These are phyloP conservation scores for Penicillium sp. DNA, from an alignment of 2,329 filamentous ascomycete species.

Conservation along the genomic window DNA sequence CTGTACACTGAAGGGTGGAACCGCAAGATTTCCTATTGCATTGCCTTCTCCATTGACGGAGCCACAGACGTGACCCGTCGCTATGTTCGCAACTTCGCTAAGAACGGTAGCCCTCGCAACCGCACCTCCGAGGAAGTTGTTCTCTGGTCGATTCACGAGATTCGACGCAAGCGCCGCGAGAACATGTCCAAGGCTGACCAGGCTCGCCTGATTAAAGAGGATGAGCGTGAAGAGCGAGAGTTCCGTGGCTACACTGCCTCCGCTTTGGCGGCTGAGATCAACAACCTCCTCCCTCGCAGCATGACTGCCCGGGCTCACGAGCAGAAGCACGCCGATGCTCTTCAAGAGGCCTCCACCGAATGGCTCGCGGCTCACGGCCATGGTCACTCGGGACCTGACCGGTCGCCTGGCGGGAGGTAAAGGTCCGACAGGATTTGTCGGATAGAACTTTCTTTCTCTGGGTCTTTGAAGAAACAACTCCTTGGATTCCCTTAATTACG, in stretches of 20 bases:
- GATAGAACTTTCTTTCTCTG: background rate
- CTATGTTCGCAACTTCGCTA: conserved; percentile 57
- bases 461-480: background rate
- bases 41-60: conserved; percentile 92
- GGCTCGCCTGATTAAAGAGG: conserved; percentile 46
- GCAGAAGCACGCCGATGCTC: conserved; percentile 42
- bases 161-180: conserved; percentile 76
- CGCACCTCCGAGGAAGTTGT: conserved; percentile 86
- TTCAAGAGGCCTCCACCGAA: conserved; percentile 35
- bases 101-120: conserved; percentile 69
- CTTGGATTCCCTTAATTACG: background rate
- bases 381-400: conserved; percentile 36
- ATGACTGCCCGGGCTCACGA: conserved; percentile 35
- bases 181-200: conserved; percentile 80
- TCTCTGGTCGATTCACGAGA: conserved; percentile 88
- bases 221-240: conserved; percentile 51
- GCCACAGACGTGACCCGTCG: conserved; percentile 67
- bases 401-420: conserved; percentile 35
- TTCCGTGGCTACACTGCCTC: conserved; percentile 46
- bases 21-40: conserved; percentile 95
- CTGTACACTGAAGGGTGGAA: conserved; percentile 94
- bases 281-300: conserved; percentile 40
- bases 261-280: conserved; percentile 47
- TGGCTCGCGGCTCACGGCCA: conserved; percentile 32
- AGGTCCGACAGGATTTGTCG: conserved; percentile 1